Conservation (phyloP, 2,329 filamentous ascomycete species). For the Botrytis medusae region DNA sequence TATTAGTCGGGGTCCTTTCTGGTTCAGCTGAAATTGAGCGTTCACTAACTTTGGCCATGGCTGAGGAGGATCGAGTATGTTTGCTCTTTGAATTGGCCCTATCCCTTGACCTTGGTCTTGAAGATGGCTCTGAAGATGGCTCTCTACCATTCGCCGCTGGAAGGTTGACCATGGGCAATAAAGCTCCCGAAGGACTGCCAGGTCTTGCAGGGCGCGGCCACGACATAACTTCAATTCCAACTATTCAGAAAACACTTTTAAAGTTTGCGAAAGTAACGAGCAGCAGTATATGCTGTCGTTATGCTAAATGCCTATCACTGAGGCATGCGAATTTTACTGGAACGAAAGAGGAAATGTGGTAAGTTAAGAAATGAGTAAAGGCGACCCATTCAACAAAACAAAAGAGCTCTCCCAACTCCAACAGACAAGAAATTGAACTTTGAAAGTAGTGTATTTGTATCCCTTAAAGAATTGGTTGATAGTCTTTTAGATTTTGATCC, state of each 20-base stretch:
- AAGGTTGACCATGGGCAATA: constrained; percentile 38
- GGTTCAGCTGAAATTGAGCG: constrained; percentile 22
- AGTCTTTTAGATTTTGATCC: constrained; percentile 7
- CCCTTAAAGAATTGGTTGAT: neutral
- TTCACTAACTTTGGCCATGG: constrained; percentile 38
- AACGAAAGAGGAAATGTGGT: constrained; percentile 1
- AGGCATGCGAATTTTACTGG: constrained; percentile 36
- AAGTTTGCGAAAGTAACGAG: constrained; percentile 27
- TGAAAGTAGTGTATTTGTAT: neutral
- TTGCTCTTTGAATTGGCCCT: constrained; percentile 33
- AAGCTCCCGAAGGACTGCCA: constrained; percentile 33
- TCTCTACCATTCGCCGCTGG: constrained; percentile 30
- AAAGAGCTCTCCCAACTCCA: constrained; percentile 15
- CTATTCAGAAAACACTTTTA: neutral
- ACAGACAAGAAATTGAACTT: constrained; percentile 11
- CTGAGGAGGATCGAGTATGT: constrained; percentile 38
- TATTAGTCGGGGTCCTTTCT: constrained; percentile 19
- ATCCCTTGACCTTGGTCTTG: constrained; percentile 31
- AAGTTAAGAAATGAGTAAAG: neutral
- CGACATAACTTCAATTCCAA: constrained; percentile 32
- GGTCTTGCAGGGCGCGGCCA: constrained; percentile 38
- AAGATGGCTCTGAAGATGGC: constrained; percentile 31
- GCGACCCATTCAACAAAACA: neutral
- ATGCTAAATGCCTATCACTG: constrained; percentile 32
- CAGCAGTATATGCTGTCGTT: constrained; percentile 40